phyloP scores from a whole-genome alignment of 306 rosid species.

The Dalbergia cultrata region DNA sequence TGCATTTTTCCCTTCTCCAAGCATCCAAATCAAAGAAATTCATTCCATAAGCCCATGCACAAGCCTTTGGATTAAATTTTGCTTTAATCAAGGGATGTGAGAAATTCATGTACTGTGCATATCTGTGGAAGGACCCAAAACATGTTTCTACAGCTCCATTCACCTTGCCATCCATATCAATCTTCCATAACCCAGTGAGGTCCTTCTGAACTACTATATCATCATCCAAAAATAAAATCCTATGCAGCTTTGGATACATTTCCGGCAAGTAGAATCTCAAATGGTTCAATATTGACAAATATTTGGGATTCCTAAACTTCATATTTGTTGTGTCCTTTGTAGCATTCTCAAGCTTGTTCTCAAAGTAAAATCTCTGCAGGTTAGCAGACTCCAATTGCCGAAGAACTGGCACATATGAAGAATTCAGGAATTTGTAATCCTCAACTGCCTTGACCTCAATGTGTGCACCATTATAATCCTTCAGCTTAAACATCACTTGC shows the following conservation, averaged over 20 bases:
- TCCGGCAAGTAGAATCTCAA: slow-evolving; percentile 87
- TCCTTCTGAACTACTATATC: slow-evolving; percentile 90
- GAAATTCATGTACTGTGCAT: slow-evolving; percentile 91
- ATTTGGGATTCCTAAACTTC: slow-evolving; percentile 92
- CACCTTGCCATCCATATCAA: slow-evolving; percentile 93
- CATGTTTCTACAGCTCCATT: slow-evolving; percentile 94
- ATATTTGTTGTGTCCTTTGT: slow-evolving; percentile 84
- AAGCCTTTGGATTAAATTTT: slow-evolving; percentile 80
- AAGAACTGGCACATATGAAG: slow-evolving; percentile 84
- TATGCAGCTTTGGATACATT: slow-evolving; percentile 85
- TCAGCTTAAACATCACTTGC: slow-evolving; percentile 88
- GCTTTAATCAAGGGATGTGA: slow-evolving; percentile 86
- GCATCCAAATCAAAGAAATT: slow-evolving; percentile 92
- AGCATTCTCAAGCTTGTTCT: slow-evolving; percentile 90
- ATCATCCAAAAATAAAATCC: slow-evolving; percentile 79
- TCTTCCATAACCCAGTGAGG: slow-evolving; percentile 83
- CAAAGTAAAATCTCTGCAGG: slow-evolving; percentile 76
- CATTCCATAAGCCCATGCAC: slow-evolving; percentile 97
- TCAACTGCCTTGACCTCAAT: slow-evolving; percentile 88
- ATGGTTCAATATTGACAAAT: slow-evolving; percentile 82
- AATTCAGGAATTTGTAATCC: slow-evolving; percentile 84
- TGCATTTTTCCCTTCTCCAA: slow-evolving; percentile 87
- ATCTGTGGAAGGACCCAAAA: slow-evolving; percentile 87
- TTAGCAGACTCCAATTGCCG: slow-evolving; percentile 79
- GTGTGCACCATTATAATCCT: slow-evolving; percentile 76